phyloP scores from a whole-genome alignment of 805 yeast genomes.

The Teunomyces kruisii region DNA sequence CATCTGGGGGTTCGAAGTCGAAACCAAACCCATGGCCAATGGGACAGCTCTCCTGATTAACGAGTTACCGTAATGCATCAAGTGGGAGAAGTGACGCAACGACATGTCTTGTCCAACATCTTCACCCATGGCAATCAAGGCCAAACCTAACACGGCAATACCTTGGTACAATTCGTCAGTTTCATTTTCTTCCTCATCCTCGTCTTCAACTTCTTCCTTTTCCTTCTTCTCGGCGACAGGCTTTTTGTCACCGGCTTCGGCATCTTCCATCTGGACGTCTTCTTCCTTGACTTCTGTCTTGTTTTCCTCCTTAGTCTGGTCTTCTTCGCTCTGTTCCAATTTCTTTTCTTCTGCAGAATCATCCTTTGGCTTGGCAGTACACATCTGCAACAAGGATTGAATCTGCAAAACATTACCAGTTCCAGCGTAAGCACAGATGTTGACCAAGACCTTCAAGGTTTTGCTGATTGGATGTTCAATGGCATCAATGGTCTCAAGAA shows the following conservation, averaged over 20 bases:
- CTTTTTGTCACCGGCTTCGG: constrained; percentile 19
- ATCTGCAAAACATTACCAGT: constrained; percentile 96
- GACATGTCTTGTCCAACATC: constrained; percentile 98
- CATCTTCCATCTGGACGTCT: constrained; percentile 33
- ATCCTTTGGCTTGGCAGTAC: constrained; percentile 69
- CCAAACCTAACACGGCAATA: constrained; percentile 91
- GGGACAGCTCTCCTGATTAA: constrained; percentile 93
- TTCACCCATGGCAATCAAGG: constrained; percentile 95
- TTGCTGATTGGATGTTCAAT: constrained; percentile 92
- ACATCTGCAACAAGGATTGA: constrained; percentile 85
- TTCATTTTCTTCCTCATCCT: constrained; percentile 29
- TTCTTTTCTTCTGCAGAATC: constrained; percentile 60
- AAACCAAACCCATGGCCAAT: constrained; percentile 93
- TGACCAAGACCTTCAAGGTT: constrained; percentile 84
- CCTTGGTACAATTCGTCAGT: constrained; percentile 69
- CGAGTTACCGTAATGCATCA: constrained; percentile 96
- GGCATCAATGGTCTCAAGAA: constrained; percentile 88
- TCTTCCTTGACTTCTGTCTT: constrained; percentile 14
- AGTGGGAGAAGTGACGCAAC: constrained; percentile 92
- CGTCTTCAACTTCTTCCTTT: constrained; percentile 29
- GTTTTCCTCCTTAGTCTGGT: constrained; percentile 18
- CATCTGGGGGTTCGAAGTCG: constrained; percentile 93
- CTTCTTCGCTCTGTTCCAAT: constrained; percentile 47
- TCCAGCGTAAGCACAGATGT: constrained; percentile 93
- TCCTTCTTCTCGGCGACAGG: constrained; percentile 17